Evolutionary conservation across 2,329 filamentous ascomycete genomes (phyloP).

Genomic region (Aspergillus sp.): DNA sequence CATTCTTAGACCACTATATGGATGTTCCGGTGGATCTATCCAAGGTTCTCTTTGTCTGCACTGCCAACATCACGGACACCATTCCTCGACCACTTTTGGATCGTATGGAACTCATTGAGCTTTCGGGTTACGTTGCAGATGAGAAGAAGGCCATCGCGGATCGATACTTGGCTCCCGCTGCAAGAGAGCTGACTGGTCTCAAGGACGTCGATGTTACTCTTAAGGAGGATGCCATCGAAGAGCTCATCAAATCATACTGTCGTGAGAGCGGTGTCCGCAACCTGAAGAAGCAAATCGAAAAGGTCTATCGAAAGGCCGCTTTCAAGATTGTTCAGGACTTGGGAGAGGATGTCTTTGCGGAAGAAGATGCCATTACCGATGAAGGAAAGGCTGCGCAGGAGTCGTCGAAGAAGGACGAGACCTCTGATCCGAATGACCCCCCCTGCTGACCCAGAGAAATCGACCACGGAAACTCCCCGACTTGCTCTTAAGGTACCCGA

Average conservation of each 20-base stretch:
- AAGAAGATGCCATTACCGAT: slow-evolving; percentile 76
- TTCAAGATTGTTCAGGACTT: slow-evolving; percentile 95
- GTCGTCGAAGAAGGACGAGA: slow-evolving; percentile 46
- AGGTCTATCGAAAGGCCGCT: slow-evolving; percentile 95
- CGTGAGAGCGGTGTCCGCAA: slow-evolving; percentile 96
- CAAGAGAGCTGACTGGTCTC: slow-evolving; percentile 88
- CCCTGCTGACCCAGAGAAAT: slow-evolving; percentile 38
- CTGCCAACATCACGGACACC: slow-evolving; percentile 97
- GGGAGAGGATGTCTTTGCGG: slow-evolving; percentile 75
- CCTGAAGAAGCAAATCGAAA: slow-evolving; percentile 98
- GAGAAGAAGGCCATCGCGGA: slow-evolving; percentile 99
- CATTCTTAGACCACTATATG: slow-evolving; percentile 97
- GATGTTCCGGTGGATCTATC: slow-evolving; percentile 96
- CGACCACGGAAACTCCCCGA: slow-evolving; percentile 57
- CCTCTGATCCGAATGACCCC: slow-evolving; percentile 58
- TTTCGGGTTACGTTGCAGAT: slow-evolving; percentile 94
- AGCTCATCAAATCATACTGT: slow-evolving; percentile 98
- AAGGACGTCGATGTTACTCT: slow-evolving; percentile 88
- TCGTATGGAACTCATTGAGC: slow-evolving; percentile 94
- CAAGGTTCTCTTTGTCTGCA: slow-evolving; percentile 97
- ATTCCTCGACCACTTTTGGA: slow-evolving; percentile 91
- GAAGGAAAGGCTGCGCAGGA: slow-evolving; percentile 76
- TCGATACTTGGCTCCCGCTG: slow-evolving; percentile 82
- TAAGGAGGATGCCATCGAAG: slow-evolving; percentile 80
- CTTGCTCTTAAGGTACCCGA: slow-evolving; percentile 79